Evolutionary conservation across 2,329 filamentous ascomycete genomes (phyloP), one percentile per base, ranked within the genome.

Genomic region (Paracamarosporium sp.): DNA sequence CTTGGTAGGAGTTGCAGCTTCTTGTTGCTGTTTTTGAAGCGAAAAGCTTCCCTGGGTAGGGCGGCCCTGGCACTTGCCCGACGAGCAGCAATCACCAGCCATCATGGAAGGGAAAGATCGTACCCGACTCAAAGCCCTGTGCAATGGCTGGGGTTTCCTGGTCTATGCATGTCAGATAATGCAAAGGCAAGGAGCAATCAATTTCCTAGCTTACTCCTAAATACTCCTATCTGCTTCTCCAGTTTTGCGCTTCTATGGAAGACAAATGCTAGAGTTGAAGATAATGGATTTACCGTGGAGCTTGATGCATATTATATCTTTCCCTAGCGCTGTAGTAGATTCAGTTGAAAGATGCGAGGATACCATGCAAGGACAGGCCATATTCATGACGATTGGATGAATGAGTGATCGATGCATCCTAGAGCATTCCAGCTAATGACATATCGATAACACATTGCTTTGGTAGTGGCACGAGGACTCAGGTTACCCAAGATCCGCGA

Each of bases 21-120:
- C 27, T 27, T 41, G 35, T 41, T 41, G 24, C 3, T 28, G 13
- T 12, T 35, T 3, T 22, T 30, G 35, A 31, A 2, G 48, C 25
- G 25, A 22, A 12, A 9, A 17, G 17, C 20, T 25, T 41, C 31
- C 43, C 27, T 33, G n/a, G 15, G 33, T 7, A 15, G 36, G n/a
- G 33, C 25, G 24, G 12, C 9, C 27, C 22, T 38, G 15, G 27
- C 48, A 51, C 48, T 41, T 38, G 25, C 27, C 36, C 9, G 48
- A 41, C 5, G 35, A 17, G 67, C 67, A 56, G 68, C 67, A 59
- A 67, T 61, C 59, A 64, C 60, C 17, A 27, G 36, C 36, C 48
- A 51, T 51, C n/a, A 36, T 13, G 15, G 40, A 22, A 33, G 24
- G 24, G 33, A 28, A 31, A n/a, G 48, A 31, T n/a, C 48, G 48